These are phyloP conservation scores for Cucurbita moschata DNA, from an alignment of 306 rosid species.

Conservation along the genomic window DNA sequence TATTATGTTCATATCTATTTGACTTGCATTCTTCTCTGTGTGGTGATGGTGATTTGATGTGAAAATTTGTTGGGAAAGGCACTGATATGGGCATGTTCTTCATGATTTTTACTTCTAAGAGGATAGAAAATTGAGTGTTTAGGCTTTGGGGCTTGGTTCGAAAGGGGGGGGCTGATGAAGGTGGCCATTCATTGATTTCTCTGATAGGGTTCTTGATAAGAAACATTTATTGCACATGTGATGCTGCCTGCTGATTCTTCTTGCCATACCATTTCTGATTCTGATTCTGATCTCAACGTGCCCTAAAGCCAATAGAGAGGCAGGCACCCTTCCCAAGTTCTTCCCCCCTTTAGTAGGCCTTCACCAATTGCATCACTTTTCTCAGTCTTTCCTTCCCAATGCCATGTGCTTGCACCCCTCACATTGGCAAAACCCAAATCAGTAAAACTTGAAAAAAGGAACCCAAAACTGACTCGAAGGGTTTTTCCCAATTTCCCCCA, in stretches of 20 bases:
- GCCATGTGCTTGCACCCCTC: conserved; percentile 1
- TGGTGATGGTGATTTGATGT: neutral
- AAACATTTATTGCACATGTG: conserved; percentile 11
- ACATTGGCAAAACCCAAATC: neutral
- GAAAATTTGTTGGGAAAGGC: neutral
- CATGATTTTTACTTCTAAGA: neutral
- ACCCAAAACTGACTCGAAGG: neutral
- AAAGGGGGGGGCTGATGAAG: neutral
- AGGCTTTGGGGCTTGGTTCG: neutral
- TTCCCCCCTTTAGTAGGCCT: neutral
- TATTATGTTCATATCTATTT: neutral
- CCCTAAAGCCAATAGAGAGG: conserved; percentile 1
- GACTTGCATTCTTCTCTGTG: neutral
- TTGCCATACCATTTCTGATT: neutral
- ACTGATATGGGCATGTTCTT: neutral
- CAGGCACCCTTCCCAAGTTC: conserved; percentile 8
- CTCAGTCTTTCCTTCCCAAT: conserved; percentile 10
- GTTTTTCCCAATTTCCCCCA: neutral
- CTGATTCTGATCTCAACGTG: conserved; percentile 4
- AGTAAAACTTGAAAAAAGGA: neutral
- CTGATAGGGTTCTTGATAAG: conserved; percentile 4
- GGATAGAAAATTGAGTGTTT: neutral
- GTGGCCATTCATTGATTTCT: neutral
- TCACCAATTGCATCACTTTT: neutral
- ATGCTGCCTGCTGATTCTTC: conserved; percentile 4